Conservation (phyloP, 768 basidiomycete genomes). For the Podaxis pistillaris region DNA sequence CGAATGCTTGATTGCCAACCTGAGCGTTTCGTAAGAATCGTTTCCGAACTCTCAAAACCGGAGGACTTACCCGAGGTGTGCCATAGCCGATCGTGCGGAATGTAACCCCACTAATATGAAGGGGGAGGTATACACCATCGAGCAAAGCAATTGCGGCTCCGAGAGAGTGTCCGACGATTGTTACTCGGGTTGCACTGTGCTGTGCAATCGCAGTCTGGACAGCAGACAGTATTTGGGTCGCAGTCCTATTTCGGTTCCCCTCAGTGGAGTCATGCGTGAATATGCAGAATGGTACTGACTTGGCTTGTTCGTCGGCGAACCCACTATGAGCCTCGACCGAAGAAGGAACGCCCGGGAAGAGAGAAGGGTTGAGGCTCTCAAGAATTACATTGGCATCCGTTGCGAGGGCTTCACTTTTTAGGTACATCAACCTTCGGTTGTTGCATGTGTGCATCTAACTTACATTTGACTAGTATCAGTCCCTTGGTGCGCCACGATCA, state of each 20-base stretch:
- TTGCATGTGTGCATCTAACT: background rate
- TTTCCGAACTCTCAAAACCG: background rate
- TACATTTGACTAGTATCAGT: conserved; percentile 35
- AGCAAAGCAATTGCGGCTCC: conserved; percentile 51
- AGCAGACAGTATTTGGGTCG: conserved; percentile 36
- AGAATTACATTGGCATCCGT: conserved; percentile 38
- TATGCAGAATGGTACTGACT: conserved; percentile 24
- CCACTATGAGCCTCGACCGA: conserved; percentile 42
- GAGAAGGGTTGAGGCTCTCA: conserved; percentile 27
- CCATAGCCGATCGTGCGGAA: conserved; percentile 41
- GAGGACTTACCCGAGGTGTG: conserved; percentile 37
- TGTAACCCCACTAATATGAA: conserved; percentile 42
- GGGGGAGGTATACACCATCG: conserved; percentile 53
- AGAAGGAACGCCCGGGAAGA: conserved; percentile 45
- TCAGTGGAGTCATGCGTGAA: background rate
- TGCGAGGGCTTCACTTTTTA: conserved; percentile 32
- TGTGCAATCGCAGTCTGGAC: conserved; percentile 34
- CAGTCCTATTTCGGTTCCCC: conserved; percentile 32
- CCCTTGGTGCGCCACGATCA: conserved; percentile 38
- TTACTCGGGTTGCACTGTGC: conserved; percentile 32
- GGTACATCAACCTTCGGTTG: background rate
- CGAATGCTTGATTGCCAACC: conserved; percentile 38
- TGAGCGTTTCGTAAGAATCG: background rate
- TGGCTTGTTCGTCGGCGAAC: conserved; percentile 40
- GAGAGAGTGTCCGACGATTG: conserved; percentile 44